Percentiles rank a stretch among this genome's conserved stretches.
phyloP scores from a whole-genome alignment of 768 basidiomycete genomes.

The Trametes cingulata region DNA sequence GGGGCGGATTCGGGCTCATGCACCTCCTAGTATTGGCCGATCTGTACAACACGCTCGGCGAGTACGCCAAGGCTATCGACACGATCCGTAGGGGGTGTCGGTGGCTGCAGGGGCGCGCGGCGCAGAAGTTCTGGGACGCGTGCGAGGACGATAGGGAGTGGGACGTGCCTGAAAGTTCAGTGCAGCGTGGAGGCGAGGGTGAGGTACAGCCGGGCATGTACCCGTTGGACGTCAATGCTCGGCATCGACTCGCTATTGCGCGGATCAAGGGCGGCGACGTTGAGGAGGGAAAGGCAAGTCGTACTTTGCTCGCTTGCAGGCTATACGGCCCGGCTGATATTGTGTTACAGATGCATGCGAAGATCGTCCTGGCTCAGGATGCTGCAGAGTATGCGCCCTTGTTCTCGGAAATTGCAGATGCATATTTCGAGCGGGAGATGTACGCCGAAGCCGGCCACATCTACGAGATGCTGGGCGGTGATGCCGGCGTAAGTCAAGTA shows the following conservation, averaged over 20 bases:
- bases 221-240: constrained; percentile 70
- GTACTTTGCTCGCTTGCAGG: background rate
- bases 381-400: constrained; percentile 74
- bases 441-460: constrained; percentile 79
- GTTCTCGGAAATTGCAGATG: constrained; percentile 84
- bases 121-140: constrained; percentile 77
- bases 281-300: constrained; percentile 77
- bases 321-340: background rate
- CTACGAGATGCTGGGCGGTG: constrained; percentile 75
- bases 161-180: constrained; percentile 48
- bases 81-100: constrained; percentile 75
- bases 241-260: constrained; percentile 82
- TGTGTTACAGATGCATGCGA: constrained; percentile 67
- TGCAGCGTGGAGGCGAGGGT: constrained; percentile 32
- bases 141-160: constrained; percentile 90
- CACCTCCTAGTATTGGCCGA: constrained; percentile 87
- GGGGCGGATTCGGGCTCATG: constrained; percentile 52
- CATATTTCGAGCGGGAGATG: constrained; percentile 73
- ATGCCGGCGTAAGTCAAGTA: constrained; percentile 55
- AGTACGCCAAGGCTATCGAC: constrained; percentile 66
- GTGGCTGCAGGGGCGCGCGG: constrained; percentile 86
- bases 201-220: constrained; percentile 59
- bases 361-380: constrained; percentile 69
- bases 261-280: constrained; percentile 78
- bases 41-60: constrained; percentile 69